Evolutionary conservation across 1,139 yeast species (phyloP), one percentile per base, ranked within the genome.

Genomic region (Tardiomyces blankii): DNA sequence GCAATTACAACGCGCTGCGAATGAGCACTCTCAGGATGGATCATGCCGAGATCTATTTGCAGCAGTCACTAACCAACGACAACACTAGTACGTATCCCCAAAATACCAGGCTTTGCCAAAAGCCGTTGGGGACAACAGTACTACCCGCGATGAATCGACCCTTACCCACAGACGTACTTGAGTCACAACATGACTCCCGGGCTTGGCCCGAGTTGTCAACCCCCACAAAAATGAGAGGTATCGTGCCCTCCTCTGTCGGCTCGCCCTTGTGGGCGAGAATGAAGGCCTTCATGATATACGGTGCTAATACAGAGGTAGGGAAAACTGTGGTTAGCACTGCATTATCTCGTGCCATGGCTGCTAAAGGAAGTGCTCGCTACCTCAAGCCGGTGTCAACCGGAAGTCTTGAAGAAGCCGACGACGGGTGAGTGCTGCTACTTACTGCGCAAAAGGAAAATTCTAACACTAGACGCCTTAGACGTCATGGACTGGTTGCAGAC

Each of bases 271-370:
- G 35, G 35, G 35, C 35, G 35, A 14, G 35, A 38, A 43, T 33
- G 35, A 32, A 14, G 25, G 48, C 48, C 5, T 50, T 51, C 40
- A 56, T 53, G 41, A 46, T 42, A 72, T 75, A 51, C 75, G 83
- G 83, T 1, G 62, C 62, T 7, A 59, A 58, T 45, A 59, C 63
- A 2, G 56, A 58, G 33, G 61, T 59, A 8, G 63, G 63, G 30
- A 59, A 59, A 48, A 58, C 62, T 6, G 49, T 59, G 28, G 47
- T 58, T 19, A 50, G 61, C 1, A 52, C 62, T 1, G 49, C 53
- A 2, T 40, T 59, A 13, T 48, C 50, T 14, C 44, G 47, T 13
- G 49, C 51, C 4, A 40, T 57, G 38, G 47, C 47, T 7, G 46
- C 43, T 6, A 32, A 32, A 25, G 33, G 38, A n/a, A 38, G 33